A percentile compares a stretch with the other conserved stretches of the same genome.
Evolutionary conservation across 768 basidiomycete species (phyloP).

Genomic region (Termitomyces sp.): DNA sequence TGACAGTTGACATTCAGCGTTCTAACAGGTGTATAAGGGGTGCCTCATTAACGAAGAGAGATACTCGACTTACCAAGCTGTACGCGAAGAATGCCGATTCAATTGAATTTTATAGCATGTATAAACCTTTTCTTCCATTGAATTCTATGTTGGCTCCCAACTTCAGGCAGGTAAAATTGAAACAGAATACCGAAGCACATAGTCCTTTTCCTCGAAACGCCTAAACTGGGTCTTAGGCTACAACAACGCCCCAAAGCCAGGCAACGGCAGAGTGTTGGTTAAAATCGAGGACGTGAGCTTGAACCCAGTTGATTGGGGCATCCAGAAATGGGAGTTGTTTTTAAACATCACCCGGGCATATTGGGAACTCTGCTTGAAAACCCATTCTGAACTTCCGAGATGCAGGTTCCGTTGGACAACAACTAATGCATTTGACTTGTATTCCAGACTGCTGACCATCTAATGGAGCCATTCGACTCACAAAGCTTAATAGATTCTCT

Average conservation of each 20-base stretch:
- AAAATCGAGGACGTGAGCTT: conserved; percentile 34
- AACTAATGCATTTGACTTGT: conserved; percentile 9
- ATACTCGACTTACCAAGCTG: conserved; percentile 4
- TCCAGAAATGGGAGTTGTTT: conserved; percentile 21
- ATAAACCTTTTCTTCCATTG: not conserved
- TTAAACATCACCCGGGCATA: conserved; percentile 33
- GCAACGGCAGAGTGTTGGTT: conserved; percentile 36
- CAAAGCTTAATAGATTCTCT: conserved; percentile 31
- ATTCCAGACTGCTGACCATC: not conserved
- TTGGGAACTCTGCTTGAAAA: conserved; percentile 11
- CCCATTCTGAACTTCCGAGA: conserved; percentile 19
- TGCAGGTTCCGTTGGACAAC: conserved; percentile 17
- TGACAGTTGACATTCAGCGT: not conserved
- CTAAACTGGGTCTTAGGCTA: conserved; percentile 17
- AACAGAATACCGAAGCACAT: conserved; percentile 18
- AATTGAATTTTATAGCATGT: not conserved
- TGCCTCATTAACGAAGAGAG: not conserved
- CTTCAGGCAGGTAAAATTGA: not conserved
- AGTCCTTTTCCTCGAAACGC: conserved; percentile 20
- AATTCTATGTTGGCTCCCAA: not conserved
- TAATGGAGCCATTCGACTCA: conserved; percentile 34
- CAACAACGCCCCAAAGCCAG: conserved; percentile 21
- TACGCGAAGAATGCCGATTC: not conserved
- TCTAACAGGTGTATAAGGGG: not conserved
- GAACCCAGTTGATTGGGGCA: conserved; percentile 44